Percentiles rank a stretch among this genome's conserved stretches.
Evolutionary conservation across 495 filamentous ascomycete genomes (phyloP).

Genomic region (Hyaloscypha variabilis): DNA sequence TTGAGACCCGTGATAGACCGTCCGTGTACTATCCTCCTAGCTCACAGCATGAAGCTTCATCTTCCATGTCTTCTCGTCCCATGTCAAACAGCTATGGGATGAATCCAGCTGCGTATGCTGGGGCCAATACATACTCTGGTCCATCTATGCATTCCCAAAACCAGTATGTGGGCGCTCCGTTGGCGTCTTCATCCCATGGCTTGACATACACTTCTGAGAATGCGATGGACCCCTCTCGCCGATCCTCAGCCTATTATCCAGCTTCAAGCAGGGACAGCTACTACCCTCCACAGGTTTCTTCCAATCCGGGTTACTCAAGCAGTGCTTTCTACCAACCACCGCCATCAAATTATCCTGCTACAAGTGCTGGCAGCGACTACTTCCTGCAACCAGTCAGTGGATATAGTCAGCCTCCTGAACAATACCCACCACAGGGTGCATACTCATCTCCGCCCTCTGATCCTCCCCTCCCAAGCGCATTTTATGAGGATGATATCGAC

Average conservation of each 20-base stretch:
- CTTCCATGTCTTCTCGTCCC: not conserved
- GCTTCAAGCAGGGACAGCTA: not conserved
- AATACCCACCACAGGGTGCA: not conserved
- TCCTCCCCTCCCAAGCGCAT: not conserved
- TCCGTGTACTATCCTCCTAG: not conserved
- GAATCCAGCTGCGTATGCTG: not conserved
- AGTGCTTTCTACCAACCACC: not conserved
- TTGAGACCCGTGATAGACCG: not conserved
- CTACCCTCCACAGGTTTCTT: not conserved
- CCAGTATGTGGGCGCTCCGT: not conserved
- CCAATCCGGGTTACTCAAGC: not conserved
- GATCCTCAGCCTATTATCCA: not conserved
- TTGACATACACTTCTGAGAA: not conserved
- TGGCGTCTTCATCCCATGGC: not conserved
- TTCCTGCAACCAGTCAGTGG: not conserved
- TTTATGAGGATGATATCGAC: not conserved
- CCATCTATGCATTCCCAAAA: not conserved
- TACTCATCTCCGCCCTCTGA: not conserved
- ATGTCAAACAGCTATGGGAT: not conserved
- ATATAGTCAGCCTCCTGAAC: not conserved
- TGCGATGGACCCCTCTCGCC: not conserved
- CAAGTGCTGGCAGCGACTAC: not conserved
- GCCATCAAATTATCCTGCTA: not conserved
- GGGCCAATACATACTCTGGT: not conserved
- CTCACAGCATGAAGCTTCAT: not conserved